Evolutionary conservation across 1,284 basidiomycete genomes (phyloP), one percentile per base, ranked within the genome.

Genomic region (Tilletia indica): DNA sequence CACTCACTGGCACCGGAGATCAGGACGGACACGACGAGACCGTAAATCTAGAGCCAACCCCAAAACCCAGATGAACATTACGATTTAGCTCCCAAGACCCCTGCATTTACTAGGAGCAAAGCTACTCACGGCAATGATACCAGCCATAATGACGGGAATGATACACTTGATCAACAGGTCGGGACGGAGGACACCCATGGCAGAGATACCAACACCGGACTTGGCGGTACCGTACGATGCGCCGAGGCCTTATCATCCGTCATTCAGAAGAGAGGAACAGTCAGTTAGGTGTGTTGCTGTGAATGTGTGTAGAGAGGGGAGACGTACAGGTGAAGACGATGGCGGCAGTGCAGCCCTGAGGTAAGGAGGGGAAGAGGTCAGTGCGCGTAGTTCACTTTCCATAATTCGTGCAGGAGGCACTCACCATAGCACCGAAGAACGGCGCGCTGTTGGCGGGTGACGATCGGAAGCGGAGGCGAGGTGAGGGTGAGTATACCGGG

Each of bases 101-200:
- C n/a, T n/a, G n/a, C n/a, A n/a, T n/a, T n/a, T n/a, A 58, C 25
- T 66, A 67, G 56, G 31, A 4, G 54, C 16, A 34, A 14, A 36
- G 42, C 36, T 63, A 72, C 83, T 78, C 77, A 86, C 89, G 69
- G 90, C 90, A 78, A 91, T 95, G 87, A 99, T 98, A 94, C 95
- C 95, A 88, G 95, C 94, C 95, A 99, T 98, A 86, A 99, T 92
- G 85, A 98, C 95, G 36, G 94, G 94, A 82, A 97, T 93, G 75
- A 96, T 88, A 48, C 92, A 94, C 92, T 94, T 99, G 96, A 99
- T 99, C 85, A 99, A 92, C 76, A 98, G 88, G 81, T 99, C 95
- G 72, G 96, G 96, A 83, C 94, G 90, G 86, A 98, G 94, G 72
- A 92, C 91, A 77, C 95, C 96, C 77, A 99, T 87, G 68, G 96